phyloP scores from a whole-genome alignment of 441 rosid species.

The Syzygium malaccense region DNA sequence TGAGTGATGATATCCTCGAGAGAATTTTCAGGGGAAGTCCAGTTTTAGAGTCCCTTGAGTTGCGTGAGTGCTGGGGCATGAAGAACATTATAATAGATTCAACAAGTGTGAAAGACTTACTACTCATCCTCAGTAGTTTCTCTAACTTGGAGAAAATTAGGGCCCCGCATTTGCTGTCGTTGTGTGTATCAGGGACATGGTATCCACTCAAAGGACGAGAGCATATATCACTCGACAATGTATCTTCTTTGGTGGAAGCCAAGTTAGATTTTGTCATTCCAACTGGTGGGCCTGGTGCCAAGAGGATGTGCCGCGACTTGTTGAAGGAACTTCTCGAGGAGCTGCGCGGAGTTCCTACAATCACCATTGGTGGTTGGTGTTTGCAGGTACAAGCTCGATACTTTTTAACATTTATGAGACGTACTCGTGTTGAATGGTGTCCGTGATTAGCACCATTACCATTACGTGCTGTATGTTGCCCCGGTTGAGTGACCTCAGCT shows the following conservation, averaged over 20 bases:
- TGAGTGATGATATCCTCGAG: neutral
- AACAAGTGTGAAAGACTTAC: neutral
- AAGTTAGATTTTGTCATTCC: neutral
- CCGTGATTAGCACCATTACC: neutral
- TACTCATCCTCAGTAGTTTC: neutral
- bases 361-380: neutral
- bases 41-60: neutral
- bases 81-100: neutral
- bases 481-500: no score
- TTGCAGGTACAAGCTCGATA: neutral
- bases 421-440: neutral
- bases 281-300: neutral
- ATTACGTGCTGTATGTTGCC: no score
- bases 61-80: neutral
- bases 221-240: neutral
- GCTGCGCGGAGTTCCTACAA: neutral
- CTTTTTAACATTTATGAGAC: accelerated
- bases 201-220: neutral
- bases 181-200: neutral
- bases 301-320: neutral
- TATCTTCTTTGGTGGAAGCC: neutral
- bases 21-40: neutral
- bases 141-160: neutral
- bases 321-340: neutral
- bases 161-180: neutral